Base-by-base conservation (phyloP, 441 rosid species). In the Jatropha podagrica region DNA sequence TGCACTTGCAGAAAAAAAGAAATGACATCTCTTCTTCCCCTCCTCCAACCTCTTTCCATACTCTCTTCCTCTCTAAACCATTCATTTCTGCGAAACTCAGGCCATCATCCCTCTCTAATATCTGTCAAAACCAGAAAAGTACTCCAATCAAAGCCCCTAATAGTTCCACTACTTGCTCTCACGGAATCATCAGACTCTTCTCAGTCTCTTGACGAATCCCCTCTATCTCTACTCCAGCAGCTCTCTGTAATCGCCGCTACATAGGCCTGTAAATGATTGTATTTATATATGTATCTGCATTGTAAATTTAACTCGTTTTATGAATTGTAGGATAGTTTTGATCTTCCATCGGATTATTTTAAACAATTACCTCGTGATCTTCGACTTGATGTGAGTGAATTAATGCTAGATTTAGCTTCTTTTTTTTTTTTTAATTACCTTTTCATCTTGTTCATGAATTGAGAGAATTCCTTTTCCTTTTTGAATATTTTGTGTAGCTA, bases 271-370 rank as follows among this genome's bases (percentile, higher is more conserved):
- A 27, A 17, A 48, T 48, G 4, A 58, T 5, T 4, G 9, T 14
- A 49, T 5, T 63, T 14, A 0, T 38, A 42, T 63, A 15, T 6
- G 10, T 12, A 27, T 51, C 58, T 32, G 13, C 42, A 32, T 62
- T 72, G 66, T 65, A 8, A 20, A 9, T 69, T 11, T n/a, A n/a
- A 15, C 20, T 76, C 13, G 26, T n/a, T 64, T 59, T 65, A 15
- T 58, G 15, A 64, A 15, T 40, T 79, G 86, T 92, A 93, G 99
- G 90, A 86, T 67, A 79, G 90, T 78, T 91, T 95, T 78, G 91
- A 90, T 88, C 97, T 95, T 75, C 93, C 97, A 4, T 77, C 89
- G 49, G 98, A 89, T 77, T 95, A 87, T 83, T 87, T 95, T 65
- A 74, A 84, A 26, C 85, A 86, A 80, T 74, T 95, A 23, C 98